These are phyloP conservation scores for Austropuccinia psidii DNA, from an alignment of 1,284 basidiomycete genomes.

Conservation along the genomic window DNA sequence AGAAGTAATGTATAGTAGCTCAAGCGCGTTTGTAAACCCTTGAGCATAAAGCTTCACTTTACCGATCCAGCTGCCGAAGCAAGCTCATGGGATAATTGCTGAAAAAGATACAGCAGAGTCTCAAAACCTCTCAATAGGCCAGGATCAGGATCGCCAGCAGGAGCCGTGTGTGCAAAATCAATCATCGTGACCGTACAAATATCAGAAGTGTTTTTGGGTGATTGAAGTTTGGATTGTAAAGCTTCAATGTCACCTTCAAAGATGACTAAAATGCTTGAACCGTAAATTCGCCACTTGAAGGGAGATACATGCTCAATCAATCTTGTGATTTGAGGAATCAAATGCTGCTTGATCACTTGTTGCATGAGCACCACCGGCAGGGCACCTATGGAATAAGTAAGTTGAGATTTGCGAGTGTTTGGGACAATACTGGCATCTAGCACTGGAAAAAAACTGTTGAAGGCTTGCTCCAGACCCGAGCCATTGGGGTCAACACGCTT, in stretches of 20 bases:
- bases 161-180: slow-evolving; percentile 25
- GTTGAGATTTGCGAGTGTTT: neutral
- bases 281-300: slow-evolving; percentile 28
- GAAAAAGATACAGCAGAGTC: slow-evolving; percentile 2
- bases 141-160: slow-evolving; percentile 5
- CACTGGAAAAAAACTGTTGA: slow-evolving; percentile 22
- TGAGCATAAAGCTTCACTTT: too few relatives aligned
- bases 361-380: neutral
- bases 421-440: neutral
- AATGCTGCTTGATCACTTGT: neutral
- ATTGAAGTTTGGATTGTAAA: neutral
- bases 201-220: neutral
- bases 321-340: slow-evolving; percentile 12
- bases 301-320: neutral
- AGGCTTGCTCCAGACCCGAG: neutral
- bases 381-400: neutral
- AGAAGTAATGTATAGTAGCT: too few relatives aligned
- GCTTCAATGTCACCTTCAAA: slow-evolving; percentile 15
- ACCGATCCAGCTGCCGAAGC: too few relatives aligned
- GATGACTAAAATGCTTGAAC: slow-evolving; percentile 19
- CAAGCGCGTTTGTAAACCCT: too few relatives aligned
- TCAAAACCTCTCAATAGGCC: slow-evolving; percentile 21
- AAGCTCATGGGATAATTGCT: slow-evolving; percentile 1
- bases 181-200: slow-evolving; percentile 11
- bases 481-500: slow-evolving; percentile 24